Base-by-base conservation (phyloP, 2,329 filamentous ascomycete genomes). In the Fusarium duplospermum region DNA sequence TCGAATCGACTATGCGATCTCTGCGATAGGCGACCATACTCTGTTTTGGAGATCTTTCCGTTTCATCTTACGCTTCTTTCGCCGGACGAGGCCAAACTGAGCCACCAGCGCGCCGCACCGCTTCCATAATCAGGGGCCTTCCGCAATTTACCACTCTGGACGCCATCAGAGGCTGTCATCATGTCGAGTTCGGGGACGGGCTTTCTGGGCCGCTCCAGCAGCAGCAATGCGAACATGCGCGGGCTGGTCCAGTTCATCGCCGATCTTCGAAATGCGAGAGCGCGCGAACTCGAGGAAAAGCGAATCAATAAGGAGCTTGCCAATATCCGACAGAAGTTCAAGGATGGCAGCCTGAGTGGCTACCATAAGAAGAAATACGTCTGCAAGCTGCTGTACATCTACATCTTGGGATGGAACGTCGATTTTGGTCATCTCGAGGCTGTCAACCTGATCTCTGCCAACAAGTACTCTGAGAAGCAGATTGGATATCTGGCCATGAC, bases 361-460 rank as follows among this genome's bases (percentile, higher is more conserved):
- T 99, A 99, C 82, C 95, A 98, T 87, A 98, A 97, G 88, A 99
- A 99, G 90, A 99, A 99, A 93, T 99, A 99, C 82, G 96, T 99
- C 76, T 99, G 96, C 94, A 99, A 99, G 91, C 91, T 99, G 77
- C 88, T 99, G 71, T 99, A 99, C 84, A 98, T 99, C 80, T 99
- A 99, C 84, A 99, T 99, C 70, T 90, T 99, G 75, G 96, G 96
- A 58, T 99, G 96, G 93, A 96, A 99, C 82, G 96, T 99, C 84
- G 97, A 98, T 83, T 99, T 99, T 83, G 96, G 96, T 65, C 96
- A 99, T 82, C 91, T 99, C 76, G 96, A 99, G 86, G 97, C 97
- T 36, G 96, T 99, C 81, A 98, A 98, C 81, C 90, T 99, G 80
- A 97, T 99, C 77, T 98, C 96, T 31, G 95, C 96, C 65, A 95